phyloP scores from a whole-genome alignment of 2,329 filamentous ascomycete genomes.

The Paracamarosporium sp. region DNA sequence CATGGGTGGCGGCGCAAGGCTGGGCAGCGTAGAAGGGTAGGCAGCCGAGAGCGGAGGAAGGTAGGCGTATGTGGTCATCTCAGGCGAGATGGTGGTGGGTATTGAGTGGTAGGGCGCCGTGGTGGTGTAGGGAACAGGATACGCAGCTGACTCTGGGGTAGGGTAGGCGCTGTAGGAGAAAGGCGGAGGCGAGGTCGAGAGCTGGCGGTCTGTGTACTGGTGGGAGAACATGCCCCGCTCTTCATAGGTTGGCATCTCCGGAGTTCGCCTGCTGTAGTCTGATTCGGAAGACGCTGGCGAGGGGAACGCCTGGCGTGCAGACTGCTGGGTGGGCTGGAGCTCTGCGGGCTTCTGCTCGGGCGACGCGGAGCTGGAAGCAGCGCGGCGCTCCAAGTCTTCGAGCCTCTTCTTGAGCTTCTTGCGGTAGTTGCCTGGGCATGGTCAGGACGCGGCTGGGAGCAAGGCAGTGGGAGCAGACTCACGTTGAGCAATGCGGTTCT shows the following conservation, averaged over 20 bases:
- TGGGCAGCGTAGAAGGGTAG: conserved; percentile 66
- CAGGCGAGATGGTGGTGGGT: conserved; percentile 44
- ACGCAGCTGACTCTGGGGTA: conserved; percentile 68
- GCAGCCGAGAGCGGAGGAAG: conserved; percentile 53
- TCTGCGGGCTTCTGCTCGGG: conserved; percentile 65
- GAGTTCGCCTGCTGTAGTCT: conserved; percentile 30
- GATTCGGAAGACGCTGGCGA: conserved; percentile 47
- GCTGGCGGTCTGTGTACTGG: conserved; percentile 71
- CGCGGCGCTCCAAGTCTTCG: conserved; percentile 82
- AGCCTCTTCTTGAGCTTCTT: conserved; percentile 92
- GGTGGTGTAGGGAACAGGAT: conserved; percentile 61
- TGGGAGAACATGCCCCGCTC: conserved; percentile 70
- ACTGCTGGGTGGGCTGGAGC: conserved; percentile 50
- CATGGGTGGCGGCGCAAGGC: conserved; percentile 64
- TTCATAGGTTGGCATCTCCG: conserved; percentile 58
- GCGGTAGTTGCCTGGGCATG: conserved; percentile 57
- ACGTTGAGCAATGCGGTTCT: conserved; percentile 96
- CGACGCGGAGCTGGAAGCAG: conserved; percentile 67
- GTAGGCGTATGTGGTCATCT: conserved; percentile 61
- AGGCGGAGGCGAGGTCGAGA: conserved; percentile 74
- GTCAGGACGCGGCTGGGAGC: conserved; percentile 25
- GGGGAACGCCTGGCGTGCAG: conserved; percentile 45
- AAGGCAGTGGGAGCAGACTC: conserved; percentile 59
- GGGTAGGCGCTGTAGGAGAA: conserved; percentile 73
- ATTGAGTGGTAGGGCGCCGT: conserved; percentile 47